phyloP scores from a whole-genome alignment of 1,139 yeast genomes.

The Geotrichum bryndzae region DNA sequence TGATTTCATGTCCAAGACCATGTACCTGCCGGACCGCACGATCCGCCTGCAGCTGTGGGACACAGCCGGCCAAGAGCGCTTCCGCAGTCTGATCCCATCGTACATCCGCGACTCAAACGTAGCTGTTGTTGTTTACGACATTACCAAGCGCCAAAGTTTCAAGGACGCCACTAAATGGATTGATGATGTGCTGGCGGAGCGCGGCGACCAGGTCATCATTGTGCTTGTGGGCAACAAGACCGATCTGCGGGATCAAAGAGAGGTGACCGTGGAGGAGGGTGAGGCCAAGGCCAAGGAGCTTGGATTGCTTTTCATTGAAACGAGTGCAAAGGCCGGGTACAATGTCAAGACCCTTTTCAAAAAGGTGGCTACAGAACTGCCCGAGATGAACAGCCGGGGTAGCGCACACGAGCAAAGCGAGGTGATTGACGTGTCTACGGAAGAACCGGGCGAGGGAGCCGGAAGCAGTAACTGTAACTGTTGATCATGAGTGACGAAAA shows the following conservation, averaged over 20 bases:
- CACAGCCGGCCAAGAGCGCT: slow-evolving; percentile 97
- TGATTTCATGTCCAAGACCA: slow-evolving; percentile 84
- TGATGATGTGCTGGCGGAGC: slow-evolving; percentile 73
- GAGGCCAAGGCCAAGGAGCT: slow-evolving; percentile 69
- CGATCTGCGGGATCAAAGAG: slow-evolving; percentile 60
- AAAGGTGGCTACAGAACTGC: slow-evolving; percentile 83
- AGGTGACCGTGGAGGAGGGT: slow-evolving; percentile 76
- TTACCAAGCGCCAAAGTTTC: slow-evolving; percentile 73
- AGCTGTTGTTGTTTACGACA: slow-evolving; percentile 92
- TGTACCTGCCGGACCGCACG: slow-evolving; percentile 72
- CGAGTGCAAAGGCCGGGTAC: slow-evolving; percentile 92
- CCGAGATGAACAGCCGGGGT: slow-evolving; percentile 55
- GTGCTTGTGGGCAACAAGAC: slow-evolving; percentile 79
- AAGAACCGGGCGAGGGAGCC: not conserved
- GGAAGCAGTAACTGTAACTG: not conserved
- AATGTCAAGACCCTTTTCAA: slow-evolving; percentile 86
- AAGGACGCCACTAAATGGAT: slow-evolving; percentile 71
- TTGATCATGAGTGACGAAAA: not conserved
- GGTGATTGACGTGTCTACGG: not conserved
- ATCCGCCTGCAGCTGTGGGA: slow-evolving; percentile 84
- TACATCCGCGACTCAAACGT: slow-evolving; percentile 96
- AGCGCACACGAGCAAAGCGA: not conserved
- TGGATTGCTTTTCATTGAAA: slow-evolving; percentile 81
- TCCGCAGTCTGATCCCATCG: slow-evolving; percentile 88
- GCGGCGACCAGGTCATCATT: slow-evolving; percentile 57